phyloP scores from a whole-genome alignment of 140 eudicot genomes.

The Ambrosia hybrid region DNA sequence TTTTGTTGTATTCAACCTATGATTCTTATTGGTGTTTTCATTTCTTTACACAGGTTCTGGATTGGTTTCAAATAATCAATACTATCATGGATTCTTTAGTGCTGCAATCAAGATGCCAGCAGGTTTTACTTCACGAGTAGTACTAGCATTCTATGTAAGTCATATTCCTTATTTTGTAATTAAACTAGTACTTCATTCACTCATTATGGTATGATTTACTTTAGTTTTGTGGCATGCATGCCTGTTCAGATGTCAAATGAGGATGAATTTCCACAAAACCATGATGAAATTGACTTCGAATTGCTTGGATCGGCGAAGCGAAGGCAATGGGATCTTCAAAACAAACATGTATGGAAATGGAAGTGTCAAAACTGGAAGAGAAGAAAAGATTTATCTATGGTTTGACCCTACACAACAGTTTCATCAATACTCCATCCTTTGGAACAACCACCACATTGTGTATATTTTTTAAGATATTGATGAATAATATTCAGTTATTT shows the following conservation, averaged over 20 bases:
- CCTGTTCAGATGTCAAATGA: constrained; percentile 71
- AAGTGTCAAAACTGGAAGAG: too few species aligned
- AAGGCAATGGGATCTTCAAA: constrained; percentile 86
- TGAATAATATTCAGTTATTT: too few species aligned
- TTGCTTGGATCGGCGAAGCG: constrained; percentile 73
- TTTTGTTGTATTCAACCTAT: neutral
- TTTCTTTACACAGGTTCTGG: constrained; percentile 60
- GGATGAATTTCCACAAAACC: constrained; percentile 65
- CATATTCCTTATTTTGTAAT: neutral
- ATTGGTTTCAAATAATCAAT: constrained; percentile 61
- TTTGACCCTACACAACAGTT: too few species aligned
- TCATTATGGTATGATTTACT: constrained; percentile 5
- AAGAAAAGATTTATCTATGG: too few species aligned
- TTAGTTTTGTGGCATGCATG: neutral
- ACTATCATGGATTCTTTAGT: constrained; percentile 83
- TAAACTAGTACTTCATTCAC: neutral
- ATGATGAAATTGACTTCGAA: constrained; percentile 84
- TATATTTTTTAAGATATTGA: constrained; percentile 29
- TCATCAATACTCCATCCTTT: constrained; percentile 66
- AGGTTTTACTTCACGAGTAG: constrained; percentile 23
- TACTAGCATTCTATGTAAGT: constrained; percentile 81
- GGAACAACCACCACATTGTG: constrained; percentile 91
- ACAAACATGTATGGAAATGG: constrained; percentile 86
- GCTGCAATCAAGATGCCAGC: constrained; percentile 51
- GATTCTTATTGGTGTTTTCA: neutral